These are phyloP conservation scores for Lecanosticta acicola DNA, from an alignment of 2,329 filamentous ascomycete species.

Conservation along the genomic window DNA sequence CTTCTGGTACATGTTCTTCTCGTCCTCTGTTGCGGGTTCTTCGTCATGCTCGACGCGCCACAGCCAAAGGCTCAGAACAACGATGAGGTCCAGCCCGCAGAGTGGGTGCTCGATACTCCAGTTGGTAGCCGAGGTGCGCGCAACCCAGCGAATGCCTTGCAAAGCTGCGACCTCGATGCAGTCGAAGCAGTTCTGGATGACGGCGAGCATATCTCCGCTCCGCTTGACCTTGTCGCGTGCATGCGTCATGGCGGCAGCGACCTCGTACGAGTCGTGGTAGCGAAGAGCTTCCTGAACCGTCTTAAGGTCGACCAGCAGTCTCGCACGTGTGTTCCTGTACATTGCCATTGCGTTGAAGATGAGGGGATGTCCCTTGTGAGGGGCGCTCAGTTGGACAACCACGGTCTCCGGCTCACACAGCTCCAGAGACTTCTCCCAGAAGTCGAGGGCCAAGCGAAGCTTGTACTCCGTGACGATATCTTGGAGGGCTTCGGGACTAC, in stretches of 20 bases:
- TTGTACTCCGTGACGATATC: slow-evolving; percentile 98
- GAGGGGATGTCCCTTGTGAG: slow-evolving; percentile 90
- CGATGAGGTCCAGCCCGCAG: slow-evolving; percentile 94
- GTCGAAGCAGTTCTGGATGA: slow-evolving; percentile 95
- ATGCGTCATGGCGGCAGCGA: slow-evolving; percentile 92
- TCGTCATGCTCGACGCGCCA: slow-evolving; percentile 99
- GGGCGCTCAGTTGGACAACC: slow-evolving; percentile 81
- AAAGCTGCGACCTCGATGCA: slow-evolving; percentile 94
- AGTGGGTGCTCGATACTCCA: slow-evolving; percentile 98
- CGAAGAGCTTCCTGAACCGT: slow-evolving; percentile 91
- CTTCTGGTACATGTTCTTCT: slow-evolving; percentile 86
- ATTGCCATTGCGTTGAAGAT: slow-evolving; percentile 98
- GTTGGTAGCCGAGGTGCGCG: slow-evolving; percentile 94
- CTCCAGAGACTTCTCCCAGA: slow-evolving; percentile 96
- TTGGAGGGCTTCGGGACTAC: slow-evolving; percentile 92
- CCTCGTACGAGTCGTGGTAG: slow-evolving; percentile 95
- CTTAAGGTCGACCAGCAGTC: slow-evolving; percentile 92
- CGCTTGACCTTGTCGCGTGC: slow-evolving; percentile 91
- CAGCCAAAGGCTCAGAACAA: slow-evolving; percentile 95
- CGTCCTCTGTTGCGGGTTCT: slow-evolving; percentile 78
- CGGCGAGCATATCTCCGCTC: slow-evolving; percentile 95
- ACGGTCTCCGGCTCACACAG: slow-evolving; percentile 88
- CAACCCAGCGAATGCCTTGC: slow-evolving; percentile 95
- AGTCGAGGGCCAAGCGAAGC: slow-evolving; percentile 87
- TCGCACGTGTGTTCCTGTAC: slow-evolving; percentile 87